Base-by-base conservation (phyloP, 768 basidiomycete genomes). In the Lyophyllum decastes region DNA sequence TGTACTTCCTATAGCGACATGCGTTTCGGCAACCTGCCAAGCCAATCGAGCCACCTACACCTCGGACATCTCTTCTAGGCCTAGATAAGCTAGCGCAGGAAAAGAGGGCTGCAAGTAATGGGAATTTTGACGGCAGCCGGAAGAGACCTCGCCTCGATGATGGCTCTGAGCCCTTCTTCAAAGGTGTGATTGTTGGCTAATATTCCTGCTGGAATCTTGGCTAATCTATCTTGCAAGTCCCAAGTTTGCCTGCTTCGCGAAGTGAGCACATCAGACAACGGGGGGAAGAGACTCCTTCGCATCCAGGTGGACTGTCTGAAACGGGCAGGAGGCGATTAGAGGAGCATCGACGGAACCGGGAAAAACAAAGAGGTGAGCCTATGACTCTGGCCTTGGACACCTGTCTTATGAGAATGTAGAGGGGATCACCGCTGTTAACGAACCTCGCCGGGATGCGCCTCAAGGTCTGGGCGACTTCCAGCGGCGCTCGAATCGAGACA, bases 391-490 rank as follows among this genome's bases (percentile, higher is more conserved):
- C 10, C 34, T 41, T 7, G 40, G 60, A 19, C 26, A 52, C 17
- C 10, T 56, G 33, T 48, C 55, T 52, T 58, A 49, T 57, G 49
- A 19, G 24, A 16, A 35, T 57, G 11, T 62, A 91, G 92, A 92
- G 76, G 91, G 91, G n/a, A 84, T 92, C 26, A 72, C 77, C 1
- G 87, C 86, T 3, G 72, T 74, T 10, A 82, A 84, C 24, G 86
- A 85, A 58, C 79, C 73, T 43, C 75, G 82, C 47, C 69, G 70
- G 14, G 84, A 89, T 59, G 86, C 70, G 8, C 87, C 87, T 2
- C 86, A 82, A 60, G 94, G 94, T n/a, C 77, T 97, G 1, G 92
- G 91, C 11, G 95, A 97, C 60, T 98, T 95, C 69, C 88, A 97
- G 60, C 84, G 90, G n/a, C 84, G 96, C n/a, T 82, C 86, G 16